Base-by-base conservation (phyloP, 140 eudicot genomes). In the Cichorium intybus region DNA sequence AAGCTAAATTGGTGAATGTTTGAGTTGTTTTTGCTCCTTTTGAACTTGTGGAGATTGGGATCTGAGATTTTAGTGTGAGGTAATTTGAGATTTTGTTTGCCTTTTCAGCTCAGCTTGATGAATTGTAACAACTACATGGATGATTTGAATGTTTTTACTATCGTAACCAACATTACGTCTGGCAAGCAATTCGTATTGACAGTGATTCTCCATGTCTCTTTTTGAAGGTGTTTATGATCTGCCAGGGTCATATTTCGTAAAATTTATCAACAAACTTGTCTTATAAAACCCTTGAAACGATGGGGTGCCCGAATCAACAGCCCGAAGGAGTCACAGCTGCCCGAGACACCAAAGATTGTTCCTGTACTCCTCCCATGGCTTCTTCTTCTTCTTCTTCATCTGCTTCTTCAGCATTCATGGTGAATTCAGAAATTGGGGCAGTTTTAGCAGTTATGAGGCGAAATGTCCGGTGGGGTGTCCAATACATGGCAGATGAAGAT, bases 391-490 rank as follows among this genome's bases (percentile, higher is more conserved):
- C 75, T 17, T 28, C 48, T 43, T 63, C 69, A 79, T 68, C 85
- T 52, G 48, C 80, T 61, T 69, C 88, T 71, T 79, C 80, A 52
- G 88, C 86, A 24, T 82, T 85, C 65, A 82, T 74, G 78, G 77
- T 82, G 39, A 86, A 86, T 64, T 82, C 95, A 57, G 95, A 86
- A 70, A 86, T 86, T 24, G 85, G 89, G 39, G 89, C 95, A 14
- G 95, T 86, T 74, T 75, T 86, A 75, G 89, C 95, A 47, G 95
- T 86, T n/a, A 86, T 82, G 89, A 74, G 95, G 69, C 82, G 95
- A 72, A 86, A 86, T 43, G 95, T 86, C 22, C 77, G 95, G 12
- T 86, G 95, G 95, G 89, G 95, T 62, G 74, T 70, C 46, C 87
- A 72, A 39, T 82, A 86, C 78, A 78, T 79, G 63, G 61, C 75